Base-by-base conservation (phyloP, 192 early-diverging fungal species). In the Backusella circina region DNA sequence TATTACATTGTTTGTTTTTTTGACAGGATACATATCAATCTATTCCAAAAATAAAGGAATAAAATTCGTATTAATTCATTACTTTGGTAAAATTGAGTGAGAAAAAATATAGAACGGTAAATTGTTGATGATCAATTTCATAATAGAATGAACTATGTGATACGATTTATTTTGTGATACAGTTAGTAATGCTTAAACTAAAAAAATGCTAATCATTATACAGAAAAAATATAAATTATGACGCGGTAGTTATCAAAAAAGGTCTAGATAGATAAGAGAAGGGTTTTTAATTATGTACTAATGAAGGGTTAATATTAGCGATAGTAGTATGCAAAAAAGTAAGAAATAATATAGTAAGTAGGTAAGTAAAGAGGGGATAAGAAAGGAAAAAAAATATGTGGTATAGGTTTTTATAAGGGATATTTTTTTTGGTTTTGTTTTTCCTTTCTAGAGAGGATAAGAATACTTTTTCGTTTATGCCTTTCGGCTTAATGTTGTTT, bases 241-340 rank as follows among this genome's bases (percentile, higher is more conserved):
- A 33, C 28, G 28, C 28, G 28, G 28, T 67, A 33, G 28, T 67
- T 67, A n/a, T 67, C 28, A 33, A 67, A 33, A n/a, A 67, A 31
- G 18, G 33, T 61, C 54, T 61, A 61, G 54, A 61, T 28, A 33
- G 65, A 35, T 67, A 67, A 33, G 69, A 44, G 41, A 70, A 38
- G 28, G 69, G 37, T 35, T 67, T 67, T 67, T 67, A 67, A 67
- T 67, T 67, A 35, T 67, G 33, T 67, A 67, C 33, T 33, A 67
- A 67, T 33, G 18, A 67, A 67, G 2, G 33, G 15, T 67, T 32
- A 33, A 35, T 33, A 35, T 31, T 67, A 67, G 33, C 16, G 33
- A 67, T 31, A 33, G 33, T 67, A 31, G 33, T n/a, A 33, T 31
- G 65, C 31, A 21, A 33, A 66, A 66, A 33, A 32, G 35, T 31